Evolutionary conservation across 306 rosid species (phyloP), one percentile per base, ranked within the genome.

Genomic region (Prunus mira): DNA sequence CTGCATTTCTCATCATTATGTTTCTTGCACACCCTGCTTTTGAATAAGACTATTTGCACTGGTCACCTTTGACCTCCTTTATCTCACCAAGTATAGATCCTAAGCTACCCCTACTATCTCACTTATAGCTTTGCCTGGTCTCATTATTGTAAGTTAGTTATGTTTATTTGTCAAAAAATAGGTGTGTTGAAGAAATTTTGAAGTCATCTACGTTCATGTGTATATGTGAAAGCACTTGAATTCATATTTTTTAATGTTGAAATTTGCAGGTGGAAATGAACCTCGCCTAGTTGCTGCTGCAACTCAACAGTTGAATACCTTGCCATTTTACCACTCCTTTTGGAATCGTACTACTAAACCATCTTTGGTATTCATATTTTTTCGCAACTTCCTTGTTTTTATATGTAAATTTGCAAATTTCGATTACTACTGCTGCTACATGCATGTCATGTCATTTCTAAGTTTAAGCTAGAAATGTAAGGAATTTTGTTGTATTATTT

Each of bases 291-390:
- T 95, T 78, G 97, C 86, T 6, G 99, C 97, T 68, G 99, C 99
- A 72, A 88, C 79, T 56, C 50, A 72, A 54, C 99, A 95, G 80
- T 80, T 95, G 78, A 92, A 89, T 71, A 95, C 88, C 72, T 89
- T 95, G 89, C 97, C 99, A 12, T 92, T 95, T 83, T 95, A 95
- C 84, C 99, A 95, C 78, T 95, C 99, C n/a, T 95, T 95, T 78
- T 95, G 99, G 99, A 95, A 95, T 81, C 97, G 97, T 27, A 89
- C 99, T 43, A 95, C 99, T 34, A 86, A 65, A 80, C 99, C 99
- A 74, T 92, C 99, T 60, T 54, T 95, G 99, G 99, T 95, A 92
- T 30, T 79, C 72, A 15, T 70, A 46, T 81, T 54, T 32, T 76
- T 76, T 52, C 65, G 65, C 76, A 61, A 73, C 66, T 68, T 58